These are phyloP conservation scores for Aspergillus luchuensis DNA, from an alignment of 2,329 filamentous ascomycete genomes.

Conservation along the genomic window DNA sequence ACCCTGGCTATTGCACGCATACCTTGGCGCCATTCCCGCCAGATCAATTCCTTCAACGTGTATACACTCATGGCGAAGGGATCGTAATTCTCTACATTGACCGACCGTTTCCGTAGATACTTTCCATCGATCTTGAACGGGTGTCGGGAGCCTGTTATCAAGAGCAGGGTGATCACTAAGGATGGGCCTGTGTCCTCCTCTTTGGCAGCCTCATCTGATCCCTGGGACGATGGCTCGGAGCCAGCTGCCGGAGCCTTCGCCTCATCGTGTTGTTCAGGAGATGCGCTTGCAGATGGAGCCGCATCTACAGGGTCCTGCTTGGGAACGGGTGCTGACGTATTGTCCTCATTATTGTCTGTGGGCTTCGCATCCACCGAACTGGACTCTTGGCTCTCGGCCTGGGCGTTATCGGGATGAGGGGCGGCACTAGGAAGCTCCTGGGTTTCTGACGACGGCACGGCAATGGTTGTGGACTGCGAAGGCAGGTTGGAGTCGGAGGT, in stretches of 20 bases:
- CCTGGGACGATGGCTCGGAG: conserved; percentile 25
- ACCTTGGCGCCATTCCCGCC: conserved; percentile 86
- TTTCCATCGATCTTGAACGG: conserved; percentile 87
- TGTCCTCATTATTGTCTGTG: conserved; percentile 27
- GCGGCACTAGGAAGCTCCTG: conserved; percentile 15
- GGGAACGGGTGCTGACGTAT: conserved; percentile 19
- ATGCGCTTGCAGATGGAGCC: conserved; percentile 14
- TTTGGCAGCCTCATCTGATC: conserved; percentile 35
- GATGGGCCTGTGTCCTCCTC: conserved; percentile 41
- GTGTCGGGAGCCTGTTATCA: conserved; percentile 80
- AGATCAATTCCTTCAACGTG: conserved; percentile 89
- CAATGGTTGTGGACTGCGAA: conserved; percentile 18
- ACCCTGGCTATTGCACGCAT: conserved; percentile 20
- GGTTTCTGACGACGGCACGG: conserved; percentile 14
- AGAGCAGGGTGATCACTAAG: conserved; percentile 71
- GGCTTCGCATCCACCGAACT: conserved; percentile 20
- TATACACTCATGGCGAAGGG: conserved; percentile 91
- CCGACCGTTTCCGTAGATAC: conserved; percentile 78
- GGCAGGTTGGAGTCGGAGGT: conserved; percentile 22
- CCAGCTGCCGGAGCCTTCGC: conserved; percentile 23
- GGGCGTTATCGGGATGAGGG: conserved; percentile 17
- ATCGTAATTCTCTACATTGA: conserved; percentile 74
- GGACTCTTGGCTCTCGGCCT: conserved; percentile 11
- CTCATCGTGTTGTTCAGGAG: conserved; percentile 27
- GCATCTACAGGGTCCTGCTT: conserved; percentile 17